Evolutionary conservation across 208 protist genomes (phyloP).

Genomic region (Pavlovales sp.): DNA sequence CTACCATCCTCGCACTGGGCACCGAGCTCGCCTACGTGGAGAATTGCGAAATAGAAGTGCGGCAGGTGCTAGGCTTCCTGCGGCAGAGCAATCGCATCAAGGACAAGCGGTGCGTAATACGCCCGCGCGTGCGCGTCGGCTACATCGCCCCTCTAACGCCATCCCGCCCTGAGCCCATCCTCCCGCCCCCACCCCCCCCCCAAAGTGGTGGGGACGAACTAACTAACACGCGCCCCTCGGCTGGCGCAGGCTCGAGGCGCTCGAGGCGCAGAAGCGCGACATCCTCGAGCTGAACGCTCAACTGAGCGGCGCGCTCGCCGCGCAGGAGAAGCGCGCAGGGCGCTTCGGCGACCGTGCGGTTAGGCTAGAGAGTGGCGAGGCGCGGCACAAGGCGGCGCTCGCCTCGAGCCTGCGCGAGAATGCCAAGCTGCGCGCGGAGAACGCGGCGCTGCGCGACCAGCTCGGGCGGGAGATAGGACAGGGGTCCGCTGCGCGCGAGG

Average conservation of each 20-base stretch:
- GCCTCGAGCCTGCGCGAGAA: background rate
- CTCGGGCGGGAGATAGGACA: too few species aligned
- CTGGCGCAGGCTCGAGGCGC: background rate
- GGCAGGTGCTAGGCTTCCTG: background rate
- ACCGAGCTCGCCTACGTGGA: background rate
- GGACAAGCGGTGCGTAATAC: too few species aligned
- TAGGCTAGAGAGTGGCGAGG: background rate
- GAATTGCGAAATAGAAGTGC: background rate
- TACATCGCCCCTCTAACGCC: too few species aligned
- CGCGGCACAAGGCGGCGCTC: background rate
- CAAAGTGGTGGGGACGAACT: too few species aligned
- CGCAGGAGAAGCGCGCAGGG: background rate
- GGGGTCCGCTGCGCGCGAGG: too few species aligned
- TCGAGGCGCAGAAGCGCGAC: background rate
- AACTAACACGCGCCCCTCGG: background rate
- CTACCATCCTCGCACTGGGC: background rate
- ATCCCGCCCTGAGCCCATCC: too few species aligned
- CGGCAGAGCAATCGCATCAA: too few species aligned
- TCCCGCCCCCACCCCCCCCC: too few species aligned
- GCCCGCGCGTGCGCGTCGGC: too few species aligned
- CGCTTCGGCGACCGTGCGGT: background rate
- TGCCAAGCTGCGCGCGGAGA: background rate
- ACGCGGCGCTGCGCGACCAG: too few species aligned
- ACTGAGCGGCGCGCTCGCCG: background rate
- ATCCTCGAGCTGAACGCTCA: background rate